Evolutionary conservation across 805 yeast species (phyloP).

Genomic region (Candida rishiriensis): DNA sequence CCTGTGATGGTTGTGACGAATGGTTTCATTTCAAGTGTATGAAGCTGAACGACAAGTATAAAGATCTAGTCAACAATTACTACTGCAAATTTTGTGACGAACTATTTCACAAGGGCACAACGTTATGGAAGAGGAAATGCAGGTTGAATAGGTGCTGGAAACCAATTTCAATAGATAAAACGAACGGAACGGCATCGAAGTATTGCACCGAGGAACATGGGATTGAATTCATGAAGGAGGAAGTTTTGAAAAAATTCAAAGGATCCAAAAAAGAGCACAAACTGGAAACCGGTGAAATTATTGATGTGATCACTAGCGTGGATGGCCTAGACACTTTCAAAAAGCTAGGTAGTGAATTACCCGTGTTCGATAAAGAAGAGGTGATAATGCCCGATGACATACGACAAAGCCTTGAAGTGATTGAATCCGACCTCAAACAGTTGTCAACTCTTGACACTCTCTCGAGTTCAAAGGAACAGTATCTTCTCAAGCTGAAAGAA

Average conservation of each 20-base stretch:
- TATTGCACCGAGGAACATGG: slow-evolving; percentile 80
- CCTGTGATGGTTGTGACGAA: slow-evolving; percentile 91
- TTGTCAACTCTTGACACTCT: slow-evolving; percentile 15
- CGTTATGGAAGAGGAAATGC: slow-evolving; percentile 77
- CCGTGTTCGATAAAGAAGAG: slow-evolving; percentile 30
- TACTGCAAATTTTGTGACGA: slow-evolving; percentile 69
- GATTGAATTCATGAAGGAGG: slow-evolving; percentile 32
- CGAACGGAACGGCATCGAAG: slow-evolving; percentile 42
- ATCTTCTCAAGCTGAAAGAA: slow-evolving; percentile 33
- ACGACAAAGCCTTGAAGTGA: not conserved
- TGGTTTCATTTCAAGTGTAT: slow-evolving; percentile 90
- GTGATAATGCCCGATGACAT: slow-evolving; percentile 3
- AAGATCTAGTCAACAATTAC: slow-evolving; percentile 56
- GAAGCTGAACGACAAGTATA: slow-evolving; percentile 46
- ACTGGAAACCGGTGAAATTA: slow-evolving; percentile 10
- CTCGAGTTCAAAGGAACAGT: slow-evolving; percentile 13
- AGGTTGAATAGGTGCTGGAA: slow-evolving; percentile 51
- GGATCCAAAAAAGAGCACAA: slow-evolving; percentile 5
- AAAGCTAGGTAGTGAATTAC: slow-evolving; percentile 36
- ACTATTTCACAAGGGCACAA: slow-evolving; percentile 41
- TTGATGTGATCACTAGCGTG: slow-evolving; percentile 14
- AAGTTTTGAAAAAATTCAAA: slow-evolving; percentile 20
- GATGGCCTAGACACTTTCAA: slow-evolving; percentile 19
- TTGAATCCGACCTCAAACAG: slow-evolving; percentile 10
- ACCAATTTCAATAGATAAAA: slow-evolving; percentile 38